Percentiles rank a stretch among this genome's conserved stretches.
Conservation (phyloP, 176 grass and related monocot genomes). For the Pontederia crassipes region DNA sequence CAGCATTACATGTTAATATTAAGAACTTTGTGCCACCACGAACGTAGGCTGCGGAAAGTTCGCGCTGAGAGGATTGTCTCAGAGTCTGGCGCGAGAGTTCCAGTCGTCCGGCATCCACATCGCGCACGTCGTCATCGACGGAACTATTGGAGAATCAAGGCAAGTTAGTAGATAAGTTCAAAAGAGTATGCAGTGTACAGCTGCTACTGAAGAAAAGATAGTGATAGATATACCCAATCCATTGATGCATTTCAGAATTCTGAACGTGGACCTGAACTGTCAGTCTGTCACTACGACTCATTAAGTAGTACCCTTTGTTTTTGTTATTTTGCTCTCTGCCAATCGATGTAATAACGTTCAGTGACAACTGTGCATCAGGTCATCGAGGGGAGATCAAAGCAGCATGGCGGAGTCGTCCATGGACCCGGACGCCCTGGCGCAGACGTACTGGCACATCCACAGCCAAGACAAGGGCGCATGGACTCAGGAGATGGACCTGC, state of each 20-base stretch:
- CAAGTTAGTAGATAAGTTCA: too few relatives aligned
- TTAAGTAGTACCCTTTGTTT: not conserved
- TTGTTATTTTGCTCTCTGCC: too few relatives aligned
- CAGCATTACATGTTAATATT: not conserved
- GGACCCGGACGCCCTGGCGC: conserved; percentile 79
- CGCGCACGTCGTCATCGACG: conserved; percentile 77
- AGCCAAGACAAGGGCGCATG: conserved; percentile 71
- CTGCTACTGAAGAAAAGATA: too few relatives aligned
- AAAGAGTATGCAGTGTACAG: too few relatives aligned
- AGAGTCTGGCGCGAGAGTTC: conserved; percentile 73
- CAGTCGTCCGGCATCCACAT: conserved; percentile 64
- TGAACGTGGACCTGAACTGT: too few relatives aligned
- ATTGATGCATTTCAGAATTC: too few relatives aligned
- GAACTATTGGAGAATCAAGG: conserved; percentile 44
- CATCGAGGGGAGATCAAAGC: conserved; percentile 25
- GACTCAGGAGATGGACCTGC: conserved; percentile 86
- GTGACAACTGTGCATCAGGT: conserved; percentile 18
- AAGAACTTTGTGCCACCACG: too few relatives aligned
- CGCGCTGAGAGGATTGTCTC: conserved; percentile 63
- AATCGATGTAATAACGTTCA: not conserved
- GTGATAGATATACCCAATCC: too few relatives aligned
- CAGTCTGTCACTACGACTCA: too few relatives aligned
- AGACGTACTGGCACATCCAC: conserved; percentile 89
- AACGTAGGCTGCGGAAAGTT: conserved; percentile 73
- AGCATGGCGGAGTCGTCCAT: not conserved